Percentiles rank a stretch among this genome's conserved stretches.
phyloP scores from a whole-genome alignment of 257 asterid species.

The Paraleonurus japonicus region DNA sequence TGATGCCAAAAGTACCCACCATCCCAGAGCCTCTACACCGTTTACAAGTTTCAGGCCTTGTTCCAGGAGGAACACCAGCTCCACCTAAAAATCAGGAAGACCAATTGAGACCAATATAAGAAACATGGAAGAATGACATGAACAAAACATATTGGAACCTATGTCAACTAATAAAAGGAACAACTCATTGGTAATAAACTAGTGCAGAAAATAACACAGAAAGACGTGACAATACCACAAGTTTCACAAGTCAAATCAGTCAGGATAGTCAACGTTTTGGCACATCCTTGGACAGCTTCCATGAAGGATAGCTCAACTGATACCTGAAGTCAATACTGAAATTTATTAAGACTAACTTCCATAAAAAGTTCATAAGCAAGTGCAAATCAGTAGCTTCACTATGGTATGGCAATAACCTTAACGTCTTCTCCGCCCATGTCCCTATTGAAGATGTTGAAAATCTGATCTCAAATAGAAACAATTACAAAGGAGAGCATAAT shows the following conservation, averaged over 20 bases:
- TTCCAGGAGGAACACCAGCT: constrained; percentile 92
- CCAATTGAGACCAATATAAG: not conserved
- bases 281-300: constrained; percentile 96
- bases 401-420: constrained; percentile 49
- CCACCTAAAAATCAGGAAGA: constrained; percentile 58
- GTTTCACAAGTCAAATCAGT: constrained; percentile 68
- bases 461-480: constrained; percentile 45
- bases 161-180: constrained; percentile 1
- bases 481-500: constrained; percentile 26
- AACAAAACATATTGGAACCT: not conserved
- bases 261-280: constrained; percentile 59
- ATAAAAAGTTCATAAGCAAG: not conserved
- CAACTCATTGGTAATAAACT: not conserved
- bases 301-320: constrained; percentile 76
- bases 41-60: constrained; percentile 85
- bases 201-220: not conserved
- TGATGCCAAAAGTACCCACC: constrained; percentile 45
- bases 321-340: constrained; percentile 43
- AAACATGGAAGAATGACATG: constrained; percentile 2
- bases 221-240: constrained; percentile 55
- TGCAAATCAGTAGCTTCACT: not conserved
- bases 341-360: constrained; percentile 10
- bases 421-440: constrained; percentile 82
- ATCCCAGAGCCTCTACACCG: constrained; percentile 84
- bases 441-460: constrained; percentile 57